Conservation (phyloP, 2,329 filamentous ascomycete genomes). For the Tothia fuscella region DNA sequence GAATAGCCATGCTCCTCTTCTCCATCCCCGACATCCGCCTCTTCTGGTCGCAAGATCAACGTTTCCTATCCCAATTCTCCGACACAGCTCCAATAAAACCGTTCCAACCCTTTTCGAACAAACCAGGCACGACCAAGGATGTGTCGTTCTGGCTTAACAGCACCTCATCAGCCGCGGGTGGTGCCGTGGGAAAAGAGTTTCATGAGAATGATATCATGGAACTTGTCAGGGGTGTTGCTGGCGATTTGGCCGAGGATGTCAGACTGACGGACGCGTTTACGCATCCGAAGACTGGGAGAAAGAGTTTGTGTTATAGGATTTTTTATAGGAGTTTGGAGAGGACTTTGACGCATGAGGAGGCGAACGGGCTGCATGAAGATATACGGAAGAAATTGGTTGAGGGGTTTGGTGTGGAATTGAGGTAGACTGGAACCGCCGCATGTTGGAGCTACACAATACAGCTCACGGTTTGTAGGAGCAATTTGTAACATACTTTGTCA, state of each 20-base stretch:
- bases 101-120: constrained; percentile 82
- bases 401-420: constrained; percentile 67
- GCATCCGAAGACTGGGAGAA: constrained; percentile 72
- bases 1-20: constrained; percentile 95
- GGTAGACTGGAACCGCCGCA: constrained; percentile 31
- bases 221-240: constrained; percentile 69
- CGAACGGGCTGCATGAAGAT: constrained; percentile 60
- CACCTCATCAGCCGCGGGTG: constrained; percentile 34
- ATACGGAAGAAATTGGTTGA: constrained; percentile 54
- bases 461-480: too few species aligned
- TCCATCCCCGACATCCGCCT: constrained; percentile 91
- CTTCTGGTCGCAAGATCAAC: constrained; percentile 80
- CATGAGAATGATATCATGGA: constrained; percentile 99
- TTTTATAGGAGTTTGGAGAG: constrained; percentile 88
- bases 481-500: too few species aligned
- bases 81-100: constrained; percentile 33
- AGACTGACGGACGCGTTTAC: constrained; percentile 72
- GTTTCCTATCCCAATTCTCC: constrained; percentile 77
- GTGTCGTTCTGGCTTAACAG: constrained; percentile 78
- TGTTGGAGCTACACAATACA: too few species aligned
- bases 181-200: constrained; percentile 33
- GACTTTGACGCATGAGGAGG: constrained; percentile 75
- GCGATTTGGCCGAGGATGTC: constrained; percentile 81
- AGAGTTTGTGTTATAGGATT: constrained; percentile 83
- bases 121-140: constrained; percentile 82